phyloP scores from a whole-genome alignment of 441 rosid species.

The Populus tomentosa region DNA sequence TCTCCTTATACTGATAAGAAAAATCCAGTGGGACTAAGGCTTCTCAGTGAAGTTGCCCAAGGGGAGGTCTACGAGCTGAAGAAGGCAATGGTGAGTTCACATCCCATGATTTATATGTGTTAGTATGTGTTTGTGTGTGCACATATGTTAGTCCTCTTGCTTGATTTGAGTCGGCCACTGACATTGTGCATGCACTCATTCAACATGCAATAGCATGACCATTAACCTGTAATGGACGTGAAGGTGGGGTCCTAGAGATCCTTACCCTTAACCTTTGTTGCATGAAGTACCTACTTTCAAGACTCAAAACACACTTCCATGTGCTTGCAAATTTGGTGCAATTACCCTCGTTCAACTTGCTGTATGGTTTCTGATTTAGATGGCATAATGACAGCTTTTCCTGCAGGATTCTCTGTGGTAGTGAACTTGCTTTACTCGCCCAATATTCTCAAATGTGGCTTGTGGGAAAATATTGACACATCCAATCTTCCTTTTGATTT shows the following conservation, averaged over 20 bases:
- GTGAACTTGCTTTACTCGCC: neutral
- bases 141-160: neutral
- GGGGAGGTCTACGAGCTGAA: slow-evolving; percentile 81
- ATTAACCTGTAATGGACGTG: no score
- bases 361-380: neutral
- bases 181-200: no score
- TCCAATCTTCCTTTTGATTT: slow-evolving; percentile 5
- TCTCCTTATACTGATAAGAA: slow-evolving; percentile 4
- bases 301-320: no score
- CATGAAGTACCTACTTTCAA: neutral
- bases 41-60: slow-evolving; percentile 88
- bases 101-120: neutral
- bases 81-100: slow-evolving; percentile 62
- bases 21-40: slow-evolving; percentile 87
- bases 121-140: neutral
- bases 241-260: no score
- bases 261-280: no score
- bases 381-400: neutral
- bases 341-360: neutral
- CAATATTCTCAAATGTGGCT: neutral
- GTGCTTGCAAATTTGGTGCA: no score
- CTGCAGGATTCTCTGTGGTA: neutral
- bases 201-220: no score
- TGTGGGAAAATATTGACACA: neutral
- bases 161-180: neutral